Conservation (phyloP, 495 filamentous ascomycete genomes). For the Cladorrhinum samala region DNA sequence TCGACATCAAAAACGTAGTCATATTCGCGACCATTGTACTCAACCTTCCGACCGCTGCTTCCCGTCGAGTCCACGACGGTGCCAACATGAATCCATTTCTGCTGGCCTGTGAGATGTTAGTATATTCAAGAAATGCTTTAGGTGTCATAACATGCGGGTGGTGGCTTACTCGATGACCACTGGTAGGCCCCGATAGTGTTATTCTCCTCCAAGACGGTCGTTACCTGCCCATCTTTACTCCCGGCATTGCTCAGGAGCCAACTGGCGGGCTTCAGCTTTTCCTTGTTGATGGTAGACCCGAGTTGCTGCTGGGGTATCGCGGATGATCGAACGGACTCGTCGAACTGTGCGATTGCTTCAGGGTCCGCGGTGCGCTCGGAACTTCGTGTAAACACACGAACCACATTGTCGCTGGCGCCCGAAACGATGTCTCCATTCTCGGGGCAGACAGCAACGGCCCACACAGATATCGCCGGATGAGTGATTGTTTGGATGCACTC, state of each 20-base stretch:
- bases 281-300: conserved; percentile 69
- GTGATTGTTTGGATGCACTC: conserved; percentile 93
- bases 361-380: conserved; percentile 60
- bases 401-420: conserved; percentile 83
- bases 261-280: conserved; percentile 77
- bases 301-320: conserved; percentile 81
- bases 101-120: conserved; percentile 29
- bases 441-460: conserved; percentile 74
- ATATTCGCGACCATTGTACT: conserved; percentile 81
- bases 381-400: conserved; percentile 76
- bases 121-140: not conserved
- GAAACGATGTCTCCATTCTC: conserved; percentile 87
- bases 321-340: conserved; percentile 71
- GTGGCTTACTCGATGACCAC: conserved; percentile 55
- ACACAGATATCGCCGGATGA: conserved; percentile 94
- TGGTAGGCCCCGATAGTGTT: conserved; percentile 74
- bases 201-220: conserved; percentile 78
- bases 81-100: conserved; percentile 76
- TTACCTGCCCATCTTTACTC: conserved; percentile 87
- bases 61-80: conserved; percentile 88
- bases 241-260: conserved; percentile 75
- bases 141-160: no score
- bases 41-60: conserved; percentile 64
- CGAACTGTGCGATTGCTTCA: conserved; percentile 58
- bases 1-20: conserved; percentile 99